Base-by-base conservation (phyloP, 202 grass and related monocot species). In the Panicum virgatum region DNA sequence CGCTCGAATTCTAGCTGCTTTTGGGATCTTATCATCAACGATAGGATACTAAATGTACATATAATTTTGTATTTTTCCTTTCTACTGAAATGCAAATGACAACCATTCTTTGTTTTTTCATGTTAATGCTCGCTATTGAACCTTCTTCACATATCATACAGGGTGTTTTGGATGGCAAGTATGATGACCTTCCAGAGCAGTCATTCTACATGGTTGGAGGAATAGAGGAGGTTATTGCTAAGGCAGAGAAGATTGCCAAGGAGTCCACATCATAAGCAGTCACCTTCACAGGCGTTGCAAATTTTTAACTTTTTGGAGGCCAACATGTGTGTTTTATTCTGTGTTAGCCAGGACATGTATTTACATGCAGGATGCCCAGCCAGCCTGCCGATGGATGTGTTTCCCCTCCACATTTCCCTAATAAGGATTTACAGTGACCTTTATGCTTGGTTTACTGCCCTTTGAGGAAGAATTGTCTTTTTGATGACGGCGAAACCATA, bases 131-230 rank as follows among this genome's bases (percentile, higher is more conserved):
- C 18, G 76, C 43, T 70, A 57, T 45, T 73, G 18, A 61, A 80
- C 43, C 27, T 69, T 81, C 48, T 82, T 43, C 12, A 76, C 30
- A 37, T 73, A 53, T 65, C 48, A 59, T 73, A 34, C 32, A 94
- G 94, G 91, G 91, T 79, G 94, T 94, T 48, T 88, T 94, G 89
- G 91, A 97, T 86, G 91, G 94, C 26, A 97, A 97, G 38, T 94
- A 97, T 61, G 91, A 91, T 66, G 94, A 97, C 72, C 91, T 97
- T 60, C 45, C 91, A 3, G 94, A 97, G 85, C 94, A 97, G 62
- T 93, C 94, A 64, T 94, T 94, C 78, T 97, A 97, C 44, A 97
- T 94, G 94, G 91, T 97, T 83, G 91, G 91, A 88, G 94, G 94
- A 81, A 94, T 94, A 38, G 91, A 97, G 32, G 94, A 97, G 86